Evolutionary conservation across 1,139 yeast genomes (phyloP).

Genomic region (Saccharomyces pastorianus): DNA sequence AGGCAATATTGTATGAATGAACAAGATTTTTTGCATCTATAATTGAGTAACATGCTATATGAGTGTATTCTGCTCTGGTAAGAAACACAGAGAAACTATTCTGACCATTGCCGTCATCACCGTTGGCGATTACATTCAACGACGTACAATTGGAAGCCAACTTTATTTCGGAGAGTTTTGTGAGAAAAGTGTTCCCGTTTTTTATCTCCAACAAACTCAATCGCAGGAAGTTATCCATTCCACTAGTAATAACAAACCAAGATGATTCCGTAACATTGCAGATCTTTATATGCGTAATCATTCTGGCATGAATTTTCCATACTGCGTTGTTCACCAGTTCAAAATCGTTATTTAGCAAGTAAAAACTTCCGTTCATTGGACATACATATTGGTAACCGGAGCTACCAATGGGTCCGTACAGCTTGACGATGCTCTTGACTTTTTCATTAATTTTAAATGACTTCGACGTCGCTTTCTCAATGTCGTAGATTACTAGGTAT

Average conservation of each 20-base stretch:
- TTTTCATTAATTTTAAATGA: conserved; percentile 2
- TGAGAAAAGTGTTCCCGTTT: conserved; percentile 14
- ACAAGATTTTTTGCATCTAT: conserved; percentile 18
- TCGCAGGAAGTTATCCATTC: conserved; percentile 50
- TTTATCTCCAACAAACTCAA: conserved; percentile 33
- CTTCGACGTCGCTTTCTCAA: background rate
- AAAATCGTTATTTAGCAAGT: conserved; percentile 11
- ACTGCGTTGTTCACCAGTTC: background rate
- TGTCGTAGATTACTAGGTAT: conserved; percentile 10
- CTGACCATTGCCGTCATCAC: conserved; percentile 12
- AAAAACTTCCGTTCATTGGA: conserved; percentile 34
- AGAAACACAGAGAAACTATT: conserved; percentile 38
- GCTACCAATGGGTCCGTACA: conserved; percentile 17
- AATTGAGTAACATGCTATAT: conserved; percentile 38
- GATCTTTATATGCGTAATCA: conserved; percentile 36
- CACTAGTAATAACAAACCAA: conserved; percentile 48
- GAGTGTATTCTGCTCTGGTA: conserved; percentile 55
- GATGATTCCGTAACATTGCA: conserved; percentile 11
- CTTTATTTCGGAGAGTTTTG: conserved; percentile 32
- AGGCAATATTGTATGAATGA: conserved; percentile 44
- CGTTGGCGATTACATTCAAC: conserved; percentile 32
- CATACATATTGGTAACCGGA: conserved; percentile 22
- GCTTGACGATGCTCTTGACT: conserved; percentile 28
- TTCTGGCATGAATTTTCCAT: conserved; percentile 35
- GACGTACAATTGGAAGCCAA: conserved; percentile 45